Evolutionary conservation across 2,329 filamentous ascomycete genomes (phyloP).

Genomic region (Coniella vitis): DNA sequence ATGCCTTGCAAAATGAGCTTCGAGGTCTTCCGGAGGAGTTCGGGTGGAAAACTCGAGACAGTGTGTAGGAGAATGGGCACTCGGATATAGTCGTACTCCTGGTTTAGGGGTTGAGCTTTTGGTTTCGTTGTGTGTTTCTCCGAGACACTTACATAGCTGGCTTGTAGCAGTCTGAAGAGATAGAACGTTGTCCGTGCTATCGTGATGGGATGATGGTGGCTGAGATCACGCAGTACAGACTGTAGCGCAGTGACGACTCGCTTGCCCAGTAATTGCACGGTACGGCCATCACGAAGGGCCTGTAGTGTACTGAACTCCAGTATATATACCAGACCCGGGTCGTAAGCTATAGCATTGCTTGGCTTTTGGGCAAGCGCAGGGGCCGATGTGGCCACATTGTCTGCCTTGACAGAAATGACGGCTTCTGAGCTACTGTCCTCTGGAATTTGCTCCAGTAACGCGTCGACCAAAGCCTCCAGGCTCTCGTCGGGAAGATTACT

Average conservation of each 20-base stretch:
- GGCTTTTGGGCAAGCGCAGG: conserved; percentile 54
- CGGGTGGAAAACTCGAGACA: conserved; percentile 79
- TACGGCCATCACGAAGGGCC: conserved; percentile 67
- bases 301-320: conserved; percentile 83
- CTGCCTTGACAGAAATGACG: conserved; percentile 87
- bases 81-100: conserved; percentile 87
- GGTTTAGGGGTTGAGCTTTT: conserved; percentile 14
- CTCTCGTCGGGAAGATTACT: conserved; percentile 33
- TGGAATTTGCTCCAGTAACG: conserved; percentile 76
- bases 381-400: conserved; percentile 55
- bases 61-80: conserved; percentile 87
- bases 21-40: conserved; percentile 68
- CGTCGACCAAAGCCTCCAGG: conserved; percentile 51
- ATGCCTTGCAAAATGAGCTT: conserved; percentile 72
- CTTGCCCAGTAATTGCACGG: conserved; percentile 67
- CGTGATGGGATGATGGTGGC: conserved; percentile 73
- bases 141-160: conserved; percentile 66
- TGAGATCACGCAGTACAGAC: conserved; percentile 70
- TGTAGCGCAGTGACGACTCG: conserved; percentile 75
- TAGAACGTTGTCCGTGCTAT: conserved; percentile 83
- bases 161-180: conserved; percentile 70
- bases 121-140: conserved; percentile 19
- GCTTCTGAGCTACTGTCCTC: conserved; percentile 69
- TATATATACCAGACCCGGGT: conserved; percentile 82
- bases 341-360: conserved; percentile 60